Base-by-base conservation (phyloP, 305 asterid genomes). In the Fraxinus nigra region DNA sequence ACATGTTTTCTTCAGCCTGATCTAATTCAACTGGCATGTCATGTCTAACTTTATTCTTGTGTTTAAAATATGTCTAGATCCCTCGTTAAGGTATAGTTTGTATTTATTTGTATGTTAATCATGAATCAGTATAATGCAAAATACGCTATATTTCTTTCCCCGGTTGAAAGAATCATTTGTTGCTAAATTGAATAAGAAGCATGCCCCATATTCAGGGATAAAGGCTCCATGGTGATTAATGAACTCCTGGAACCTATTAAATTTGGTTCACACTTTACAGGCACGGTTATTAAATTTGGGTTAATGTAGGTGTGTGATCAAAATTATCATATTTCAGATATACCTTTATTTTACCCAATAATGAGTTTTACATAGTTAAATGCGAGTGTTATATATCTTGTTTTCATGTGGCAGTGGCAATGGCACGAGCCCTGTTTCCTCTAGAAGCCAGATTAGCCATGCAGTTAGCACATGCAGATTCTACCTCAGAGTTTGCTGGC, bases 401-500 rank as follows among this genome's bases (percentile, higher is more conserved):
- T 56, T 54, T 76, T 40, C 24, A 16, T 61, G 76, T 56, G 78
- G 80, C 86, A 95, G 98, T 95, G 87, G 98, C 98, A 51, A 88
- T 95, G 92, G 98, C 98, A 16, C 90, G 97, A 63, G 79, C 90
- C 38, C 78, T 92, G 80, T 95, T 90, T 81, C 98, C 98, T 10
- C 82, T 75, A 30, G 93, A 95, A 89, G 98, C 98, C 24, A 89
- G 81, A 61, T 43, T 95, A 78, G 98, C 98, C 7, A 95, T 93
- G 98, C 92, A 92, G 85, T 85, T 85, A 84, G 97, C 98, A 72
- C 85, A 90, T 70, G 98, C 94, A 7, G 94, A 91, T 80, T 82
- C 92, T 24, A 95, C 98, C 13, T 82, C 77, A 43, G 94, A 91
- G 87, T 95, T 93, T 80, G 79, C 86, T 9, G 97, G 97, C 8